Evolutionary conservation across 345 rosid genomes (phyloP).

Genomic region (Bruguiera gymnorhiza): DNA sequence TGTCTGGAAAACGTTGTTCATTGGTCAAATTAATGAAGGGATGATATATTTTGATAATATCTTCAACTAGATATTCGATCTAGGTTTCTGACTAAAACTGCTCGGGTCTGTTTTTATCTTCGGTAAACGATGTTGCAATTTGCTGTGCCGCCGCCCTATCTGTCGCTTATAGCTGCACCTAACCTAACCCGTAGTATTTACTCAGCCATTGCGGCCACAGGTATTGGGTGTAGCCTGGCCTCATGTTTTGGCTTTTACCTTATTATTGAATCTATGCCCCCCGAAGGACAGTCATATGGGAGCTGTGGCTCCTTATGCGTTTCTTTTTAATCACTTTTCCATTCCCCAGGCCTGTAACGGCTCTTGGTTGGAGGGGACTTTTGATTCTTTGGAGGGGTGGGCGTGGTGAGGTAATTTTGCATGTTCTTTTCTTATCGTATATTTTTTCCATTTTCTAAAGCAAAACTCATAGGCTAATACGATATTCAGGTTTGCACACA

Average conservation of each 20-base stretch:
- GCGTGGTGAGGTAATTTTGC: too few relatives aligned
- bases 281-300: background rate
- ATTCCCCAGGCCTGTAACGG: background rate
- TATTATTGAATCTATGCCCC: background rate
- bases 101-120: background rate
- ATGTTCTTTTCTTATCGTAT: too few relatives aligned
- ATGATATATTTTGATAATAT: slow-evolving; percentile 2
- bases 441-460: too few relatives aligned
- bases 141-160: slow-evolving; percentile 21
- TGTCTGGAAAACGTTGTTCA: slow-evolving; percentile 20
- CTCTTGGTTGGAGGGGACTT: background rate
- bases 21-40: slow-evolving; percentile 35
- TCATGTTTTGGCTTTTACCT: background rate
- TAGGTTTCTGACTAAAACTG: slow-evolving; percentile 26
- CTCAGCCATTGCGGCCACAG: background rate
- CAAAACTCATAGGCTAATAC: too few relatives aligned
- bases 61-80: slow-evolving; percentile 23
- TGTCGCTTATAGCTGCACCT: background rate
- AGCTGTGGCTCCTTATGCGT: background rate
- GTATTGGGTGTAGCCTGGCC: slow-evolving; percentile 2
- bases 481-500: too few relatives aligned
- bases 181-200: background rate
- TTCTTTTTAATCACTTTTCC: background rate
- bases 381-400: background rate
- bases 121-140: background rate